A percentile compares a stretch with the other conserved stretches of the same genome.
Evolutionary conservation across 2,329 filamentous ascomycete genomes (phyloP).

Genomic region (Camillea tinctor): DNA sequence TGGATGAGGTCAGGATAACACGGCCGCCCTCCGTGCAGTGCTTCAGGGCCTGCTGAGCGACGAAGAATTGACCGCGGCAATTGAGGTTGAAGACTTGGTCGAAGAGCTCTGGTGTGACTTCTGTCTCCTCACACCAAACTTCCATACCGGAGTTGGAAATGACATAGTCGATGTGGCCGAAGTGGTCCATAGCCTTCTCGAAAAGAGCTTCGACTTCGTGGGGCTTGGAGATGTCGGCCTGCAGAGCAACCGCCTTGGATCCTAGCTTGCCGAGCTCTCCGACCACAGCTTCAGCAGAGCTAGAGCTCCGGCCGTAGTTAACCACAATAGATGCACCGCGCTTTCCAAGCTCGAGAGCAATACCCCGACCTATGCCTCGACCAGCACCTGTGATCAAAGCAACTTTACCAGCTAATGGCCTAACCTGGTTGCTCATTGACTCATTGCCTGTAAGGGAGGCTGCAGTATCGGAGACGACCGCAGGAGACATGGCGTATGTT

Average conservation of each 20-base stretch:
- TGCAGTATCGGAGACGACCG: constrained; percentile 20
- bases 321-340: constrained; percentile 64
- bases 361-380: constrained; percentile 65
- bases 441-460: constrained; percentile 11
- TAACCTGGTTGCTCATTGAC: constrained; percentile 28
- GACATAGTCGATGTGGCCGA: constrained; percentile 69
- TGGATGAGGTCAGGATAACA: constrained; percentile 70
- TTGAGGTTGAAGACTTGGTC: constrained; percentile 72
- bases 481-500: constrained; percentile 30
- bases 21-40: constrained; percentile 68
- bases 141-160: constrained; percentile 72
- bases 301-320: constrained; percentile 61
- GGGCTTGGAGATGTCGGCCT: constrained; percentile 64
- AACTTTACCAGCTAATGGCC: constrained; percentile 49
- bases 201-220: constrained; percentile 62
- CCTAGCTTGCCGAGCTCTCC: constrained; percentile 54
- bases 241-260: constrained; percentile 56
- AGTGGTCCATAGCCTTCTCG: constrained; percentile 62
- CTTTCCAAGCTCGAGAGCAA: constrained; percentile 65
- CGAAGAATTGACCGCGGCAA: constrained; percentile 72
- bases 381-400: constrained; percentile 64
- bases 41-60: constrained; percentile 72
- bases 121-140: constrained; percentile 67
- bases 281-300: constrained; percentile 57
- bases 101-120: constrained; percentile 68